Conservation (phyloP, 306 rosid species). For the Gynostemma pentaphyllum region DNA sequence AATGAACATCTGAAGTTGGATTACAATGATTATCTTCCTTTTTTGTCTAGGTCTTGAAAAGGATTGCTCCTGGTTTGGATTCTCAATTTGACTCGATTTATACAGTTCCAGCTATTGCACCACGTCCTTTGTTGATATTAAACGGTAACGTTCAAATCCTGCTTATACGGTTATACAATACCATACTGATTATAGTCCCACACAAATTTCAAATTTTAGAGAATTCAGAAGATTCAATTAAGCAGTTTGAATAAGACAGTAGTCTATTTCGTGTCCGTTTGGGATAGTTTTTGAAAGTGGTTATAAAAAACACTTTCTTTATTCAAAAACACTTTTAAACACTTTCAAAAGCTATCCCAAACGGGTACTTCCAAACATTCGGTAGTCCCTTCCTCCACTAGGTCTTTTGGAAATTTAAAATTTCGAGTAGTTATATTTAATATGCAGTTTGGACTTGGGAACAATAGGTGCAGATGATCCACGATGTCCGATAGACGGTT, state of each 20-base stretch:
- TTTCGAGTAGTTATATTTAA: conserved; percentile 6
- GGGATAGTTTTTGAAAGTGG: too few relatives aligned
- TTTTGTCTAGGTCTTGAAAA: conserved; percentile 75
- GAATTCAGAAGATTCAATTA: background rate
- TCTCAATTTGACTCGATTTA: conserved; percentile 59
- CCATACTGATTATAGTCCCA: background rate
- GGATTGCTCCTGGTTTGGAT: conserved; percentile 86
- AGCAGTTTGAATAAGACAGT: background rate
- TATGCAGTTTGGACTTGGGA: conserved; percentile 13
- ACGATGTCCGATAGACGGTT: conserved; percentile 59
- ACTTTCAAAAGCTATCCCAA: too few relatives aligned
- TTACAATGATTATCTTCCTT: background rate
- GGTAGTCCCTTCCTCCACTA: background rate
- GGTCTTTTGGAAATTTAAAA: background rate
- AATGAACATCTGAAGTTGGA: conserved; percentile 5
- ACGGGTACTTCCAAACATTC: too few relatives aligned
- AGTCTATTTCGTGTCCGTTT: too few relatives aligned
- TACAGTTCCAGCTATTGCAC: conserved; percentile 60
- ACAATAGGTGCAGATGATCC: conserved; percentile 73
- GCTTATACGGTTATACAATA: too few relatives aligned
- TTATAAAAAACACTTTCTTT: too few relatives aligned
- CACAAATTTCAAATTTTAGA: background rate
- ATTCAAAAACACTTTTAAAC: too few relatives aligned
- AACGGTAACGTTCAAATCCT: conserved; percentile 37
- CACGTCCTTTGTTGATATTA: conserved; percentile 71